Base-by-base conservation (phyloP, 345 rosid species). In the Excoecaria agallocha region DNA sequence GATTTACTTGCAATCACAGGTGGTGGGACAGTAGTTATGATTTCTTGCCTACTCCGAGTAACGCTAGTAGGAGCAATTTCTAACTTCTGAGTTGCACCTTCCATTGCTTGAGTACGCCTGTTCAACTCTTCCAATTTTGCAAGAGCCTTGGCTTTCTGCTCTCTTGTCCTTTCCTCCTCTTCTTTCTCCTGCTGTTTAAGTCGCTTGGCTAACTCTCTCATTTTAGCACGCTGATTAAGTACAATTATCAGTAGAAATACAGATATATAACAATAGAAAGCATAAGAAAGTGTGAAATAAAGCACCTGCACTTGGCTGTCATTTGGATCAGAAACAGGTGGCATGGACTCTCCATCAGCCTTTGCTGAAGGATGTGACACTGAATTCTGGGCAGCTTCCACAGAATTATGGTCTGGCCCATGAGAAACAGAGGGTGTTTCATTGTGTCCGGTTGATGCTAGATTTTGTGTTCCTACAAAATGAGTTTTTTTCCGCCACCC, bases 91-190 rank as follows among this genome's bases (percentile, higher is more conserved):
- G 83, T 78, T 50, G 73, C 78, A 81, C 80, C 79, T 70, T 89
- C 93, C 60, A 46, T 82, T 50, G 78, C 79, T 81, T 81, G 88
- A 8, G 86, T 77, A 64, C 92, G 96, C 85, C 88, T 88, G 82
- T 95, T 83, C 86, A 96, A 78, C 81, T 90, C 99, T 81, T 87
- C 93, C 74, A 88, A 80, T 82, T 95, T 95, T 69, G 89, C 92
- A 54, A 76, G 85, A 74, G 98, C 93, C 89, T 86, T 95, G 69
- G 97, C 97, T 79, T 83, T 93, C 85, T 90, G 97, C 15, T 91
- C 94, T 84, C 90, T 96, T 50, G 75, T 83, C 70, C 97, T 85
- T 79, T 96, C 96, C 77, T 95, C 99, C 85, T 95, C 99, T 82
- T 91, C 98, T 74, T 87, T 81, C 74, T 87, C 89, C 56, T 89